Evolutionary conservation across 2,329 filamentous ascomycete genomes (phyloP).

Genomic region (Diplodia corticola): DNA sequence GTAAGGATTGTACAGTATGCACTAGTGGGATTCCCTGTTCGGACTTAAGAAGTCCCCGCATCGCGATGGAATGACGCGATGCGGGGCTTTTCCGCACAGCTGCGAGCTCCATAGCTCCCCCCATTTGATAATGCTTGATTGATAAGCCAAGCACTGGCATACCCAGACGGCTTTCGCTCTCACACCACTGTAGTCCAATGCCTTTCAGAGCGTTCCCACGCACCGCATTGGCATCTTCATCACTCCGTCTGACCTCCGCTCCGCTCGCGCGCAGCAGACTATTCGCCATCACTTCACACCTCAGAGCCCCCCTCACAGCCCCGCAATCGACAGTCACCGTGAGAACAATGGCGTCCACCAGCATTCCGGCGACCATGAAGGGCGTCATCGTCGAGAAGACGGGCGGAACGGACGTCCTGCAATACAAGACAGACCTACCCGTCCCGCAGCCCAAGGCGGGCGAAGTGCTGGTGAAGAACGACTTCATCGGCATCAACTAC

Average conservation of each 20-base stretch:
- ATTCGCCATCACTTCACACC: constrained; percentile 4
- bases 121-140: neutral
- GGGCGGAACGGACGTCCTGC: constrained; percentile 69
- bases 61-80: constrained; percentile 4
- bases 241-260: neutral
- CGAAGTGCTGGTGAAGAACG: constrained; percentile 78
- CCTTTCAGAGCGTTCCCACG: neutral
- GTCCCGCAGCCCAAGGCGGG: constrained; percentile 68
- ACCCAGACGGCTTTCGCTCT: neutral
- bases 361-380: constrained; percentile 68
- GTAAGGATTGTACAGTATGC: neutral
- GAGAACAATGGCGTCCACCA: constrained; percentile 46
- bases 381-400: constrained; percentile 71
- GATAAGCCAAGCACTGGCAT: neutral
- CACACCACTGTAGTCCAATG: neutral
- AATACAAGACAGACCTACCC: constrained; percentile 69
- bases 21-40: neutral
- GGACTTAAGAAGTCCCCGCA: constrained; percentile 14
- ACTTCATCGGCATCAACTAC: constrained; percentile 79
- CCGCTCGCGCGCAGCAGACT: neutral
- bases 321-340: neutral
- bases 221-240: constrained; percentile 4
- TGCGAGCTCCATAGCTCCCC: neutral
- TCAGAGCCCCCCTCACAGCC: neutral
- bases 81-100: constrained; percentile 20